Base-by-base conservation (phyloP, 495 filamentous ascomycete genomes). In the Cryomyces minteri region DNA sequence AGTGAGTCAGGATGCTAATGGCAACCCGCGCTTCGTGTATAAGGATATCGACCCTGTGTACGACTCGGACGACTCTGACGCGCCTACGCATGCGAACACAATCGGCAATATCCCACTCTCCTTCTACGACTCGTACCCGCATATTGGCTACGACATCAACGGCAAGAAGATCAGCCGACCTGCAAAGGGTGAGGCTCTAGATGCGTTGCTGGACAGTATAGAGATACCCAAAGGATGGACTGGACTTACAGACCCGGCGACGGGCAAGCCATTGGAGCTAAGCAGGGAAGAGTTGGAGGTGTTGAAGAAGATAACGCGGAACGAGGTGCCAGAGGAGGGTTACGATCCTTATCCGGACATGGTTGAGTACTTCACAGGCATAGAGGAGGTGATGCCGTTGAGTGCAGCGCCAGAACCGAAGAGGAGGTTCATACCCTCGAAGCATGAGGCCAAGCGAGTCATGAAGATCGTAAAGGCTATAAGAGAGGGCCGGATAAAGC, bases 381-480 rank as follows among this genome's bases (percentile, higher is more conserved):
- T 85, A 54, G 72, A 80, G 51, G 88, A 95, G 65, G 76, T 81
- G 31, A 94, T 96, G 87, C 90, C 90, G 6, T 63, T 98, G 43
- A 94, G 85, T 61, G 77, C 85, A 38, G 88, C 88, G 5, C 90
- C 90, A 34, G 90, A 98, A 56, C 90, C 90, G 5, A 98, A 98
- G 66, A 73, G 88, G 39, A 80, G 90, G 53, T 98, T 95, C 58
- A 66, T 96, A 11, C 90, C 92, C 7, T 96, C 92, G n/a, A 95
- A 94, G 64, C 85, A 96, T 55, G 90, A 98, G 65, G 80, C 84
- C 12, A 95, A 94, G 72, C 72, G 88, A 48, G 75, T 98, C 41
- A 94, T 95, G 87, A 96, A 98, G 68, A 79, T 98, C 51, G 90
- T 95, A 36, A 85, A 82, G 58, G 90, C 90, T 25, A 98, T 98